phyloP scores from a whole-genome alignment of 352 stramenopile species.

The Pythium dissimile region DNA sequence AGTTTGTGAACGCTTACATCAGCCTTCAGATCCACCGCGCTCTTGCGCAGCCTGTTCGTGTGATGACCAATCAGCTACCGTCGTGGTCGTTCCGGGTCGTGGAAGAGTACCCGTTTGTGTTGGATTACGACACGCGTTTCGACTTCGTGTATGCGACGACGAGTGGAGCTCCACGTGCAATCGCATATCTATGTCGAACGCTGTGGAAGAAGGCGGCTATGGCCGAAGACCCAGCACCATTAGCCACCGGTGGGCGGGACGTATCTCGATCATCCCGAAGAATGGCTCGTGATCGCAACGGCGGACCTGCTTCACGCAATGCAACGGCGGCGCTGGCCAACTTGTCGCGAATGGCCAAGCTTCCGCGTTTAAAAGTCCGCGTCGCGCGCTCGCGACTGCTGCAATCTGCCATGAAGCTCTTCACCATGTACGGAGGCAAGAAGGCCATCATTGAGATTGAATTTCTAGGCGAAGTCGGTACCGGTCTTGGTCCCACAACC shows the following conservation, averaged over 20 bases:
- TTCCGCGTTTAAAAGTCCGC: constrained; percentile 72
- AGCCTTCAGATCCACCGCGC: constrained; percentile 56
- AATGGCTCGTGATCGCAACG: constrained; percentile 33
- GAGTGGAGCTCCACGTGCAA: constrained; percentile 59
- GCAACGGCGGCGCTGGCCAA: constrained; percentile 37
- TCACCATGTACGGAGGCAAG: constrained; percentile 70
- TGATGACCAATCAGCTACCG: constrained; percentile 61
- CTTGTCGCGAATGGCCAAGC: constrained; percentile 65
- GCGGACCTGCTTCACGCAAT: constrained; percentile 21
- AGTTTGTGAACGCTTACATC: constrained; percentile 59
- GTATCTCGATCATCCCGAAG: constrained; percentile 22
- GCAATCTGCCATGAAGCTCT: constrained; percentile 67
- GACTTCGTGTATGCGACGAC: constrained; percentile 71
- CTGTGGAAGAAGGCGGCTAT: constrained; percentile 58
- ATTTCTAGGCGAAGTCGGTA: constrained; percentile 77
- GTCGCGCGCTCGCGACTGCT: constrained; percentile 57
- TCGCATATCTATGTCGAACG: constrained; percentile 63
- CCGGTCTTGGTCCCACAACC: constrained; percentile 64
- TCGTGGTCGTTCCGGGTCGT: constrained; percentile 52
- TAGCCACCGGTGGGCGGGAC: neutral
- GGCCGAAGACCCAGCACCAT: constrained; percentile 34
- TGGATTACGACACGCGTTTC: constrained; percentile 62
- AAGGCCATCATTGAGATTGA: constrained; percentile 79
- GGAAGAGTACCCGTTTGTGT: constrained; percentile 51
- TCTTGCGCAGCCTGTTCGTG: constrained; percentile 53